Evolutionary conservation across 306 rosid genomes (phyloP).

Genomic region (Sicyos baderoa): DNA sequence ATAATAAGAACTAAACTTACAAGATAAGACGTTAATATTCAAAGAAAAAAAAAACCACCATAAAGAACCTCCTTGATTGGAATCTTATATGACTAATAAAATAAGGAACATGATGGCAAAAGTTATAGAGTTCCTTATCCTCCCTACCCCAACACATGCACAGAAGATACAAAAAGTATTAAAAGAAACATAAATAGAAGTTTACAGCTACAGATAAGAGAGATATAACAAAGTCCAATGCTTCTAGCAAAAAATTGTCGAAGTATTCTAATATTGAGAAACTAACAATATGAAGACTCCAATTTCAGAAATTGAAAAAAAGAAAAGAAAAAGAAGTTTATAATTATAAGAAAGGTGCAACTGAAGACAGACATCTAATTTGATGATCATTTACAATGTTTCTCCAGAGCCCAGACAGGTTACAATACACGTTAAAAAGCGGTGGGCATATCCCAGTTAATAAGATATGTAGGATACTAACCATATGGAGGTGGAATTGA

Average conservation of each 20-base stretch:
- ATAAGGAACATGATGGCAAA: background rate
- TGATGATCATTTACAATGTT: slow-evolving; percentile 4
- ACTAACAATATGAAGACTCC: slow-evolving; percentile 4
- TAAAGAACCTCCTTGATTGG: background rate
- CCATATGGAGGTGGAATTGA: slow-evolving; percentile 86
- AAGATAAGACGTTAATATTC: background rate
- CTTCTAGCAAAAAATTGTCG: background rate
- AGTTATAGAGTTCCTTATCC: background rate
- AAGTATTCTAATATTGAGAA: background rate
- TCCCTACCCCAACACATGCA: slow-evolving; percentile 4
- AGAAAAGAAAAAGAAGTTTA: background rate
- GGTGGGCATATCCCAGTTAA: slow-evolving; percentile 3
- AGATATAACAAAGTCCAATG: slow-evolving; percentile 1
- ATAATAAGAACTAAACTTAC: background rate
- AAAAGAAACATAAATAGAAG: background rate
- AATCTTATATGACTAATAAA: background rate
- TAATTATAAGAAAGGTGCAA: background rate
- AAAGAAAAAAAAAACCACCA: background rate
- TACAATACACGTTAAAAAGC: background rate
- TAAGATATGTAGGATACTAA: slow-evolving; percentile 29
- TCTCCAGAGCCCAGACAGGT: background rate
- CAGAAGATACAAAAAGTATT: background rate
- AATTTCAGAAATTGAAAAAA: background rate
- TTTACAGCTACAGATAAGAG: too few species aligned
- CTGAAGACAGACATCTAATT: background rate